These are phyloP conservation scores for Vigna unguiculata DNA, from an alignment of 306 rosid species.

Conservation along the genomic window DNA sequence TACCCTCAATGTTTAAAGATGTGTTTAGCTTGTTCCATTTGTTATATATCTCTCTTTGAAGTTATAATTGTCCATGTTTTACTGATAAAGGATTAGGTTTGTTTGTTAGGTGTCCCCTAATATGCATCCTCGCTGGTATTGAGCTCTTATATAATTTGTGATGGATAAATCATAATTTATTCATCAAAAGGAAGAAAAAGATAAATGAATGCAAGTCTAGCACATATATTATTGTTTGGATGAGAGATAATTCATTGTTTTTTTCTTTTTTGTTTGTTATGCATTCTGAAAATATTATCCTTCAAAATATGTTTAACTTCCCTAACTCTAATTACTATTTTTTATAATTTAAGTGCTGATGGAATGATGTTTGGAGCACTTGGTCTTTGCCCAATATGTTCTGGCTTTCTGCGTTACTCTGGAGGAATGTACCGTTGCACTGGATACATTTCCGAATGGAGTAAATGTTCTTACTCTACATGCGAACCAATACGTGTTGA, in stretches of 20 bases:
- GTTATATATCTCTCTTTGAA: slow-evolving; percentile 2
- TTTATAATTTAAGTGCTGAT: slow-evolving; percentile 69
- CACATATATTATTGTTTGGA: slow-evolving; percentile 21
- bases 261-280: slow-evolving; percentile 15
- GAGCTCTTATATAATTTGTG: slow-evolving; percentile 29
- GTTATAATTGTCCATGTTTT: slow-evolving; percentile 12
- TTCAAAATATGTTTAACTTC: slow-evolving; percentile 35
- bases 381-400: slow-evolving; percentile 75
- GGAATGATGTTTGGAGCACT: slow-evolving; percentile 99
- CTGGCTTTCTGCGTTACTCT: slow-evolving; percentile 73
- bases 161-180: slow-evolving; percentile 34
- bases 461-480: slow-evolving; percentile 88
- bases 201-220: slow-evolving; percentile 33
- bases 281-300: slow-evolving; percentile 24
- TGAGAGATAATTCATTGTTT: slow-evolving; percentile 24
- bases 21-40: slow-evolving; percentile 9
- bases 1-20: slow-evolving; percentile 2
- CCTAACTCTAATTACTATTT: slow-evolving; percentile 8
- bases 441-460: slow-evolving; percentile 85
- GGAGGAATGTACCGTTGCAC: slow-evolving; percentile 87
- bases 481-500: slow-evolving; percentile 64
- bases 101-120: slow-evolving; percentile 25
- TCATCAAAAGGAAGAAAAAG: slow-evolving; percentile 31
- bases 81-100: slow-evolving; percentile 26
- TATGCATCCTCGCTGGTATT: slow-evolving; percentile 19